Evolutionary conservation across 73 alveolate genomes (phyloP).

Genomic region (Blepharisma stoltei): DNA sequence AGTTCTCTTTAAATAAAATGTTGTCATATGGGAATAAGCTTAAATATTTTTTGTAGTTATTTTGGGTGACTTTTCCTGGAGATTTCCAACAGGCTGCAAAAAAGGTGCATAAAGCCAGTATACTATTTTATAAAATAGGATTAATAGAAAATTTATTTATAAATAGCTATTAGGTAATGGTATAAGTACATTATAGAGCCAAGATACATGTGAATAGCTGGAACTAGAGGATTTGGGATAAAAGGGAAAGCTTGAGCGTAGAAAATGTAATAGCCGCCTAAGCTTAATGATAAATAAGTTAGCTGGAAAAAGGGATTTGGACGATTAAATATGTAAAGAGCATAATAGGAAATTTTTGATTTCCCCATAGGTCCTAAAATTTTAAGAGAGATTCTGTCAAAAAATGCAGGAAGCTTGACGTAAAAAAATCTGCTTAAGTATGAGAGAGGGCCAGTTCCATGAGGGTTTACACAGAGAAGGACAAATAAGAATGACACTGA

Average conservation of each 20-base stretch:
- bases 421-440: slow-evolving; percentile 19
- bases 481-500: slow-evolving; percentile 31
- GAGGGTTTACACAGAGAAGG: slow-evolving; percentile 39
- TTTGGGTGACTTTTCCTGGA: slow-evolving; percentile 62
- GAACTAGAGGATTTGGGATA: slow-evolving; percentile 46
- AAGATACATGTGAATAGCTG: slow-evolving; percentile 40
- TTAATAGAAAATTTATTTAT: too few species aligned
- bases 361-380: slow-evolving; percentile 24
- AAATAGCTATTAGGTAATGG: too few species aligned
- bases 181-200: slow-evolving; percentile 47
- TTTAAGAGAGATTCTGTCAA: neutral
- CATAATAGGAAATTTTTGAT: neutral
- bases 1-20: slow-evolving; percentile 36
- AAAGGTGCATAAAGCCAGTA: slow-evolving; percentile 54
- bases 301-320: slow-evolving; percentile 68
- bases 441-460: slow-evolving; percentile 29
- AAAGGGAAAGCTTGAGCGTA: slow-evolving; percentile 48
- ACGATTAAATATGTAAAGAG: slow-evolving; percentile 23
- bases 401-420: slow-evolving; percentile 26
- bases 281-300: slow-evolving; percentile 49
- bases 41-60: slow-evolving; percentile 37
- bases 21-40: slow-evolving; percentile 50
- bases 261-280: slow-evolving; percentile 49
- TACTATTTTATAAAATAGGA: too few species aligned
- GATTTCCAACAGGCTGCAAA: slow-evolving; percentile 46